Percentiles rank a stretch among this genome's conserved stretches.
These are phyloP conservation scores for Fusarium verrucosum DNA, from an alignment of 2,329 filamentous ascomycete genomes.

Conservation along the genomic window DNA sequence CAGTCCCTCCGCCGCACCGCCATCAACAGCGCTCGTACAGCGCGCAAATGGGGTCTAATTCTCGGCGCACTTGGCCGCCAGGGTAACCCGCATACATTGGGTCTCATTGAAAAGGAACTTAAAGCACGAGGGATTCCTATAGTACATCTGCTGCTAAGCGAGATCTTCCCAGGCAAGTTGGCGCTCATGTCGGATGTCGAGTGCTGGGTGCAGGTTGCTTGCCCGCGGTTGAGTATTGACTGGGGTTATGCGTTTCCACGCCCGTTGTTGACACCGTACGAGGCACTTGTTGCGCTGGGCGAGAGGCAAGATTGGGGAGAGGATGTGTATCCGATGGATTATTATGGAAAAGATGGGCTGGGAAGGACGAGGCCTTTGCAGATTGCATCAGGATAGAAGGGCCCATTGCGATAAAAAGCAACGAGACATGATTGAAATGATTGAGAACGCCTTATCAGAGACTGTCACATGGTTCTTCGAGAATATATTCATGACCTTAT, in stretches of 20 bases:
- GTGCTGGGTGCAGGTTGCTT: slow-evolving; percentile 98
- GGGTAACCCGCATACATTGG: slow-evolving; percentile 93
- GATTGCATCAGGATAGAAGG: slow-evolving; percentile 38
- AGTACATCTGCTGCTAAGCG: slow-evolving; percentile 86
- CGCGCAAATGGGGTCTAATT: slow-evolving; percentile 93
- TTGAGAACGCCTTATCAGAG: background rate
- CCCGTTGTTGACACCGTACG: slow-evolving; percentile 91
- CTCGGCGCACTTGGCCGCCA: slow-evolving; percentile 91
- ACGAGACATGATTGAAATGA: background rate
- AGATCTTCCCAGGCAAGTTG: slow-evolving; percentile 96
- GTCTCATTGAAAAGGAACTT: slow-evolving; percentile 82
- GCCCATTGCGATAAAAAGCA: background rate
- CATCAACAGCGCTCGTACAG: slow-evolving; percentile 77
- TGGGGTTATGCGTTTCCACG: slow-evolving; percentile 97
- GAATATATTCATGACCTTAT: background rate
- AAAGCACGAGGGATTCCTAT: slow-evolving; percentile 77
- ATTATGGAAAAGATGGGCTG: slow-evolving; percentile 90
- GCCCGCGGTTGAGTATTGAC: slow-evolving; percentile 95
- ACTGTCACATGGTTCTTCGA: too few relatives aligned
- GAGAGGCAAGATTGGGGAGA: slow-evolving; percentile 78
- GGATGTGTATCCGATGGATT: slow-evolving; percentile 95
- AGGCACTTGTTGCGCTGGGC: slow-evolving; percentile 90
- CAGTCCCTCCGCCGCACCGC: slow-evolving; percentile 80
- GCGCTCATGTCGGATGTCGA: slow-evolving; percentile 94
- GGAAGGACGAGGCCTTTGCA: slow-evolving; percentile 74